Evolutionary conservation across 805 yeast genomes (phyloP).

Genomic region (Lachancea kluyveri): DNA sequence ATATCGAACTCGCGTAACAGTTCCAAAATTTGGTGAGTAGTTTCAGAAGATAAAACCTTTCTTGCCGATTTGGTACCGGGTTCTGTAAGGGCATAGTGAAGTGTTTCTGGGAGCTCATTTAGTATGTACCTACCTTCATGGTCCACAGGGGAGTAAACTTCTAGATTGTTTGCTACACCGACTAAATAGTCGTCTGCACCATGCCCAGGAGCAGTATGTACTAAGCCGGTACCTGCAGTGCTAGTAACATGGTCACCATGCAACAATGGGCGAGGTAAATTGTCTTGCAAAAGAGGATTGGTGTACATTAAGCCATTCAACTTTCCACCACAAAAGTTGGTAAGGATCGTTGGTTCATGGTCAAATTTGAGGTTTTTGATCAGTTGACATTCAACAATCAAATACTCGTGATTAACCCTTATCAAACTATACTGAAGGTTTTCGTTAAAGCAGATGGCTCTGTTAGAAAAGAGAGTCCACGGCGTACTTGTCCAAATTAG

Average conservation of each 20-base stretch:
- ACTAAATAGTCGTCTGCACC: slow-evolving; percentile 87
- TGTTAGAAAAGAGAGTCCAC: slow-evolving; percentile 90
- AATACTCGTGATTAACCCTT: slow-evolving; percentile 32
- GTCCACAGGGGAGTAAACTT: slow-evolving; percentile 74
- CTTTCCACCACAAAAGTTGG: slow-evolving; percentile 36
- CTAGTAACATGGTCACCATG: slow-evolving; percentile 79
- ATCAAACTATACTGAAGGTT: slow-evolving; percentile 52
- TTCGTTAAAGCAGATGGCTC: slow-evolving; percentile 69
- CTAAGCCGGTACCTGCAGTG: slow-evolving; percentile 87
- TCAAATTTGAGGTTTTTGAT: slow-evolving; percentile 30
- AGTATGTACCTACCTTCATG: slow-evolving; percentile 58
- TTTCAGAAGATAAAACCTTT: slow-evolving; percentile 52
- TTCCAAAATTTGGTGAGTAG: slow-evolving; percentile 42
- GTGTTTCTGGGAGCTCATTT: slow-evolving; percentile 34
- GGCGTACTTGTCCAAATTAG: slow-evolving; percentile 98
- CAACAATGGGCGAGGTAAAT: slow-evolving; percentile 48
- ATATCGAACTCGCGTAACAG: slow-evolving; percentile 36
- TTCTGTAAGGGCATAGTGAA: slow-evolving; percentile 12
- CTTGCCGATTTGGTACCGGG: slow-evolving; percentile 34
- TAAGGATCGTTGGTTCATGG: slow-evolving; percentile 15
- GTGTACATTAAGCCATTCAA: slow-evolving; percentile 41
- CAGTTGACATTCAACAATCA: slow-evolving; percentile 55
- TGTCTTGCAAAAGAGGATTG: slow-evolving; percentile 45
- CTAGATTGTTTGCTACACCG: slow-evolving; percentile 52
- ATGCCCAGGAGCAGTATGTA: slow-evolving; percentile 97